A percentile compares a stretch with the other conserved stretches of the same genome.
These are phyloP conservation scores for Starmerella lactis-condensi DNA, from an alignment of 805 yeast species.

Conservation along the genomic window DNA sequence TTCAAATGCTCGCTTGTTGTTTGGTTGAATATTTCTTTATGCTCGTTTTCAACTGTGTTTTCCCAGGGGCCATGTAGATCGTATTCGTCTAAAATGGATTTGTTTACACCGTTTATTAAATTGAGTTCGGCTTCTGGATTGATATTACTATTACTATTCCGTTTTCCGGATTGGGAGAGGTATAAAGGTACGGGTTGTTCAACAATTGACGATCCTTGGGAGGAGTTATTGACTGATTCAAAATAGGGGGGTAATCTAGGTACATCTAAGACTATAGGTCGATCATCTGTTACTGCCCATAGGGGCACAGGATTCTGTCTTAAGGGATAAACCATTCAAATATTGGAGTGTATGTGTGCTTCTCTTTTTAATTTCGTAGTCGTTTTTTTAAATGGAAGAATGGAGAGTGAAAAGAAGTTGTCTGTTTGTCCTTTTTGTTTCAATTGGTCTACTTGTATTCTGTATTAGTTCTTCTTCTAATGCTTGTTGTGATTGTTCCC, in stretches of 20 bases:
- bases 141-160: not conserved
- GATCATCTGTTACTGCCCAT: conserved; percentile 12
- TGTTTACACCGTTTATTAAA: conserved; percentile 5
- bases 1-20: conserved; percentile 3
- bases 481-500: no score
- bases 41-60: conserved; percentile 9
- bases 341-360: not conserved
- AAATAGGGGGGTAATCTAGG: no score
- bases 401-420: no score
- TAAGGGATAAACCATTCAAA: conserved; percentile 9
- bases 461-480: no score
- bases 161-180: not conserved
- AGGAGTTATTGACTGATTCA: no score
- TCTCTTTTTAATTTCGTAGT: not conserved
- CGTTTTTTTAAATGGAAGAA: not conserved
- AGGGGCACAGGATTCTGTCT: conserved; percentile 14
- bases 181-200: not conserved
- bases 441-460: no score
- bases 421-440: no score
- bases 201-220: no score
- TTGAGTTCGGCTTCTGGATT: not conserved
- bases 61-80: conserved; percentile 15
- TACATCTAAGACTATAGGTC: no score
- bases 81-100: conserved; percentile 9
- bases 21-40: conserved; percentile 1